Evolutionary conservation across 106 monocot genomes (phyloP).

Genomic region (Dioscorea dumetorum): DNA sequence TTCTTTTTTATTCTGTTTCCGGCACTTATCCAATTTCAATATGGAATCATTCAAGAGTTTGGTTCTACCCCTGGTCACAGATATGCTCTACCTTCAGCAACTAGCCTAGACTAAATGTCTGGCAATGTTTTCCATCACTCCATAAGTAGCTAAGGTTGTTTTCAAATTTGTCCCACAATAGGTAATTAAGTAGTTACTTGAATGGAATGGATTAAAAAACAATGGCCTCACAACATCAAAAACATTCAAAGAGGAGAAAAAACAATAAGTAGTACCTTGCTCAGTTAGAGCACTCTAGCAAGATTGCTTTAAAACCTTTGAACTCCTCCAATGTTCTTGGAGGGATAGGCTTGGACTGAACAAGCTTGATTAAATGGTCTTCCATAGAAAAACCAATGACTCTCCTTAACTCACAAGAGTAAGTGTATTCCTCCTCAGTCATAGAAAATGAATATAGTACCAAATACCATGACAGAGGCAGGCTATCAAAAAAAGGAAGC

Average conservation of each 20-base stretch:
- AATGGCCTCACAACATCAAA: too few species aligned
- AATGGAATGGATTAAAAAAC: too few species aligned
- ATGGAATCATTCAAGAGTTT: slow-evolving; percentile 56
- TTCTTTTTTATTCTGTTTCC: slow-evolving; percentile 57
- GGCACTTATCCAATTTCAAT: slow-evolving; percentile 61
- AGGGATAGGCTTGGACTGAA: slow-evolving; percentile 46
- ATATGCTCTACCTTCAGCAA: slow-evolving; percentile 11
- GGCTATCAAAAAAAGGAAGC: slow-evolving; percentile 23
- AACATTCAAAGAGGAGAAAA: background rate
- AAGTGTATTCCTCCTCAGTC: slow-evolving; percentile 52
- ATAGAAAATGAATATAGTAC: slow-evolving; percentile 39
- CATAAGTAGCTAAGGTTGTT: background rate
- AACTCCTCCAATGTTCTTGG: slow-evolving; percentile 50
- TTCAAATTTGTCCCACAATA: too few species aligned
- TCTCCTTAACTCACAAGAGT: slow-evolving; percentile 61
- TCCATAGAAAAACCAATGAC: slow-evolving; percentile 60
- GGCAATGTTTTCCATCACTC: background rate
- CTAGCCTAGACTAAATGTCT: background rate
- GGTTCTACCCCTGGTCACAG: slow-evolving; percentile 53
- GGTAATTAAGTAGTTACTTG: too few species aligned
- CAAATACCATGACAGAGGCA: slow-evolving; percentile 35
- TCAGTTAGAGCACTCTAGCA: slow-evolving; percentile 32
- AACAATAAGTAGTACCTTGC: slow-evolving; percentile 34
- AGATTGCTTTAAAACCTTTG: slow-evolving; percentile 46
- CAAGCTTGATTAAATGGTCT: slow-evolving; percentile 54